Percentiles rank a stretch among this genome's conserved stretches.
Evolutionary conservation across 345 rosid genomes (phyloP).

Genomic region (Eucalyptus fibrosa): DNA sequence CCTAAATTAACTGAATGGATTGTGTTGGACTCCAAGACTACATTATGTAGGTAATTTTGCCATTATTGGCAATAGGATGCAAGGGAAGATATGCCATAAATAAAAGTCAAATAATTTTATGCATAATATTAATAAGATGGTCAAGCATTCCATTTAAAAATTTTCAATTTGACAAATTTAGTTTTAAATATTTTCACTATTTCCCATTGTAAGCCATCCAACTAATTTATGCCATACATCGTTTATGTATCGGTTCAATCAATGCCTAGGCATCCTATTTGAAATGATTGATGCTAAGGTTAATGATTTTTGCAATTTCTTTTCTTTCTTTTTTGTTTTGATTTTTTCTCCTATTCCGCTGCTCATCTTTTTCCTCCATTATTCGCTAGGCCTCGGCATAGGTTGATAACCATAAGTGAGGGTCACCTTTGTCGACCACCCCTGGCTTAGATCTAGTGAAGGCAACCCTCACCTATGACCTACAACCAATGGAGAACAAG

Average conservation of each 20-base stretch:
- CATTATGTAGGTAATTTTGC: background rate
- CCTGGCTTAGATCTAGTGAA: rapidly evolving
- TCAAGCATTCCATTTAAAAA: background rate
- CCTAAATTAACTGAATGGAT: background rate
- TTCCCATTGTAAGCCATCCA: background rate
- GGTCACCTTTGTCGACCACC: background rate
- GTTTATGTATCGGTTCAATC: background rate
- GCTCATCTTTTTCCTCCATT: background rate
- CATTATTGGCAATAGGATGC: background rate
- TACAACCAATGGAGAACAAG: background rate
- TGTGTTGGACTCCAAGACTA: background rate
- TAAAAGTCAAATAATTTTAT: background rate
- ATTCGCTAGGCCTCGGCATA: background rate
- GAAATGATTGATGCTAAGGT: background rate
- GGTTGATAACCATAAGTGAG: background rate
- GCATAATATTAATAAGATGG: background rate
- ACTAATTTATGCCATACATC: background rate
- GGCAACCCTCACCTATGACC: background rate
- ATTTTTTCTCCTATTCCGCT: background rate
- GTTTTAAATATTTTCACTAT: too few species aligned
- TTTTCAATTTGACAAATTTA: too few species aligned
- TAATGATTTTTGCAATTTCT: too few species aligned
- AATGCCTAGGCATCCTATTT: background rate
- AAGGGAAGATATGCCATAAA: background rate
- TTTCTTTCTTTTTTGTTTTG: background rate